Base-by-base conservation (phyloP, 169 alveolate species). In the Plasmodium relictum region DNA sequence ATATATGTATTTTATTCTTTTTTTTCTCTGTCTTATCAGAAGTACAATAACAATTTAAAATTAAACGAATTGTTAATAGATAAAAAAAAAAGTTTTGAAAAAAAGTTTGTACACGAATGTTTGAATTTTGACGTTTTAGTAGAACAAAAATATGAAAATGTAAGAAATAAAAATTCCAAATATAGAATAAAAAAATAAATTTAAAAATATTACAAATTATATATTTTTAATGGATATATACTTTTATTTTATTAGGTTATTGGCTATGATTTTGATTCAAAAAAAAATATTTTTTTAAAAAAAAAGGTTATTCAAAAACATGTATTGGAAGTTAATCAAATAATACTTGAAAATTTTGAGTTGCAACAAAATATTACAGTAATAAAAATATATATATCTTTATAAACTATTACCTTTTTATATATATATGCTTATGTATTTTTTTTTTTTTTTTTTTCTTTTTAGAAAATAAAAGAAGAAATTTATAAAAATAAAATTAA, bases 81-180 rank as follows among this genome's bases (percentile, higher is more conserved):
- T 56, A 78, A 66, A 70, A 78, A 78, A 70, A 52, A 50, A 26
- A 78, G 63, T 39, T 78, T 78, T 58, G 78, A 78, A 70, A 62
- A 65, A 59, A 24, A 69, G 41, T 78, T 65, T 37, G 39, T 65
- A 12, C 89, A 78, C 44, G 89, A 78, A 42, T 78, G 78, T 42
- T 39, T 41, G 39, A 78, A 78, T 42, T 78, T 78, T 24, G 89
- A 78, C 22, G 78, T 78, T 62, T 50, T 78, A 14, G 50, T 78
- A 8, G 89, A 78, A 58, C 89, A 78, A 42, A 78, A 62, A 65
- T 50, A 78, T 62, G 89, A 78, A 78, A 63, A 78, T 44, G 89
- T 78, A 78, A 24, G 50, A 31, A 22, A 72, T 26, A 54, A 7
- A 54, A 44, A 41, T 16, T 18, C 4, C 24, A 65, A 65, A 65